Percentiles rank a stretch among this genome's conserved stretches.
Conservation (phyloP, 441 rosid genomes). For the Mallotus repandus region DNA sequence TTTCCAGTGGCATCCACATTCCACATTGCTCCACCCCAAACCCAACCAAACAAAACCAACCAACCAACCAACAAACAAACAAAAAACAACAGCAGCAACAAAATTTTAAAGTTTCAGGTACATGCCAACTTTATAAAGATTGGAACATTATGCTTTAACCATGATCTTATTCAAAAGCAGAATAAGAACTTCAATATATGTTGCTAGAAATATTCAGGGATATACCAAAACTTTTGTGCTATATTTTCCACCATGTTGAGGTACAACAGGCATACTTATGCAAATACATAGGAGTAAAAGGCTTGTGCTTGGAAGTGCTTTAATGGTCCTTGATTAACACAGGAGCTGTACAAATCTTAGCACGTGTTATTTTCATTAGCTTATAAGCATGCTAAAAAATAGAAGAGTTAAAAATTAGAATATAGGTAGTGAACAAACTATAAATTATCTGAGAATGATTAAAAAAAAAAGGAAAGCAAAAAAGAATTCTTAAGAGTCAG, state of each 20-base stretch:
- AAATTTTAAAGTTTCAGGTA: not conserved
- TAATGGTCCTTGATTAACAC: not conserved
- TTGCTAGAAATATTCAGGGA: not conserved
- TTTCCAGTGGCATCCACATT: not conserved
- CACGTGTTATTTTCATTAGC: not conserved
- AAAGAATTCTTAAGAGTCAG: not conserved
- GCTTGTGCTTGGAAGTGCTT: not conserved
- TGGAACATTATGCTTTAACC: too few relatives aligned
- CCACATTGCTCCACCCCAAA: too few relatives aligned
- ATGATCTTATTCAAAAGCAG: not conserved
- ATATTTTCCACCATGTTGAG: not conserved
- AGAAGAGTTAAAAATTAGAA: not conserved
- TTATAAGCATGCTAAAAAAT: not conserved
- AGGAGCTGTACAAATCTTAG: not conserved
- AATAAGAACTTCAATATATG: not conserved
- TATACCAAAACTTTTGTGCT: not conserved
- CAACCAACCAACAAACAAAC: too few relatives aligned
- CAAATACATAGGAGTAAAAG: not conserved
- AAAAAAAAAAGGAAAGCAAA: not conserved
- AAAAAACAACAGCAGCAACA: not conserved
- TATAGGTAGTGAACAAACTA: not conserved
- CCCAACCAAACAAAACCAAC: too few relatives aligned
- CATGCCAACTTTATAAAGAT: too few relatives aligned
- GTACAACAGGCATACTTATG: too few relatives aligned
- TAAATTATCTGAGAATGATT: not conserved